Conservation (phyloP, 2,329 filamentous ascomycete species). For the Sordariomycetes sp. region DNA sequence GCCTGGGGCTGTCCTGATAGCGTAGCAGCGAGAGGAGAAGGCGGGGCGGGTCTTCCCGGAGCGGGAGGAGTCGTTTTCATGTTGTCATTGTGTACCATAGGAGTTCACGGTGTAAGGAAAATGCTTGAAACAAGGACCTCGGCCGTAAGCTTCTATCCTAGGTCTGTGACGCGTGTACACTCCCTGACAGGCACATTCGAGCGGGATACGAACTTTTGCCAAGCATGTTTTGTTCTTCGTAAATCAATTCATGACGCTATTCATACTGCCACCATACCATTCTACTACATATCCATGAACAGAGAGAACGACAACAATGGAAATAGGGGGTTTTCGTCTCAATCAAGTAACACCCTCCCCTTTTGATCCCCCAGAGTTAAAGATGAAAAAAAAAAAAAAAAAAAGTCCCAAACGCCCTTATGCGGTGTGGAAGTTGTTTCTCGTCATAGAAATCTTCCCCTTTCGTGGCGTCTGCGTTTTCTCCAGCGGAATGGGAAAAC, state of each 20-base stretch:
- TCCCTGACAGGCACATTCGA: no score
- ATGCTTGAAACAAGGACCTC: background rate
- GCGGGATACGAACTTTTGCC: no score
- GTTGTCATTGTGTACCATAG: background rate
- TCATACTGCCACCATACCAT: background rate
- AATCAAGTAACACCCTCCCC: background rate
- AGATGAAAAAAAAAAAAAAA: constrained; percentile 1
- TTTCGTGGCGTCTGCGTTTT: background rate
- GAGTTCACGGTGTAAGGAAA: background rate
- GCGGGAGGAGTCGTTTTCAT: background rate
- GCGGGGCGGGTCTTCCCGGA: background rate
- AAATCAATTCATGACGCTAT: background rate
- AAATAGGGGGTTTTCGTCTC: background rate
- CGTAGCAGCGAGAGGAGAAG: background rate
- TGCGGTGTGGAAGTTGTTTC: no score
- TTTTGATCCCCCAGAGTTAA: background rate
- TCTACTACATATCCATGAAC: background rate
- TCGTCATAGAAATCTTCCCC: background rate
- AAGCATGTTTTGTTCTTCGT: no score
- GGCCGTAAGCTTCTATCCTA: no score
- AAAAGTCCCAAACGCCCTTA: background rate
- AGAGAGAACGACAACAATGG: background rate
- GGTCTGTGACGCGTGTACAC: no score
- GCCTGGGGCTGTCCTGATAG: background rate
- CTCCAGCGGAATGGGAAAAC: background rate